Base-by-base conservation (phyloP, 108 stramenopile genomes). In the Phaeodactylum tricornutum region DNA sequence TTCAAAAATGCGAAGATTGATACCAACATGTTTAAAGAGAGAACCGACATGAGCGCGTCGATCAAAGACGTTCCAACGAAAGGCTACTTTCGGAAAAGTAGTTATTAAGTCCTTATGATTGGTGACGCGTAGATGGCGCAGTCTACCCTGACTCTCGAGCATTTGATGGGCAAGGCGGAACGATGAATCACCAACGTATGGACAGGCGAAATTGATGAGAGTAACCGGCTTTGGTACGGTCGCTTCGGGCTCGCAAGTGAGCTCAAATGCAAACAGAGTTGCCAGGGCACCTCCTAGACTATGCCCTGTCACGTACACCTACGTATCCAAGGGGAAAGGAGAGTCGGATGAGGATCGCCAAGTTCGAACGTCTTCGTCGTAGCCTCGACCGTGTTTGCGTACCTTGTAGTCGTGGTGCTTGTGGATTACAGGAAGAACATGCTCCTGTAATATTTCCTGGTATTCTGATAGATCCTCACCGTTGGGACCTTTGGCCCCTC, bases 251-350 rank as follows among this genome's bases (percentile, higher is more conserved):
- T n/a, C n/a, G n/a, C n/a, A n/a, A n/a, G n/a, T n/a, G 14, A 74
- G 55, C 42, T 64, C 69, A 25, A 77, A 71, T 47, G 74, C 70
- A 57, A 80, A 76, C 9, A 88, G 27, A 0, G 78, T 75, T 1
- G 77, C 66, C 8, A 88, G 42, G 1, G 79, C 87, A 0, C 72
- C 87, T 5, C 79, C 87, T 7, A 79, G 45, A 27, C 62, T 62
- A 34, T 84, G 81, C 0, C 87, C 87, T n/a, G 80, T 79, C 4
- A 80, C 65, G 49, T 77, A 77, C 7, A 79, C 39, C 31, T 33
- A 32, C 6, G 21, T 25, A 50, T 34, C 19, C 32, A 23, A 14
- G 45, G n/a, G 14, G 9, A 26, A 22, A 24, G 14, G 21, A 22
- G 4, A n/a, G 45, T 46, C 27, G 25, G 45, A 22, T 14, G 4